phyloP scores from a whole-genome alignment of 306 rosid genomes.

The Abrus precatorius region DNA sequence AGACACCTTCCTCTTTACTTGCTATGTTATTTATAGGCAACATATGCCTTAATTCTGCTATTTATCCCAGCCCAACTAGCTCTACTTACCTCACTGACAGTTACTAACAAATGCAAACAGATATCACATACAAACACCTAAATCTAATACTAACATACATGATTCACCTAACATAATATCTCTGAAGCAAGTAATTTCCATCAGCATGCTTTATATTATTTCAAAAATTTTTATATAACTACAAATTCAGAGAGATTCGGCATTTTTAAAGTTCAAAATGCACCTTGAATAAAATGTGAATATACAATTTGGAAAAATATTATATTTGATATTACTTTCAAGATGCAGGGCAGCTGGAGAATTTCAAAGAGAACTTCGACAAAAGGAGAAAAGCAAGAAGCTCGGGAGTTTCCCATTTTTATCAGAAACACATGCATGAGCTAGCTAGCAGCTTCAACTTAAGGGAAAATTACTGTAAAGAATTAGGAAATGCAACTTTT shows the following conservation, averaged over 20 bases:
- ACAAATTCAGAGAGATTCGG: slow-evolving; percentile 17
- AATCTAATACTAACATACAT: too few species aligned
- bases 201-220: neutral
- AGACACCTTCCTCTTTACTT: too few species aligned
- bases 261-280: slow-evolving; percentile 22
- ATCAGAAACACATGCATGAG: neutral
- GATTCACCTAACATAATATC: neutral
- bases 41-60: too few species aligned
- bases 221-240: neutral
- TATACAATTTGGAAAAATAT: neutral
- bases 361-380: slow-evolving; percentile 28
- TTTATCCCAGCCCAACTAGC: too few species aligned
- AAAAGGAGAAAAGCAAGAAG: neutral
- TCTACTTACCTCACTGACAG: too few species aligned
- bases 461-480: neutral
- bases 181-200: slow-evolving; percentile 1
- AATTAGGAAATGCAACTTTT: slow-evolving; percentile 40
- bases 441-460: slow-evolving; percentile 33
- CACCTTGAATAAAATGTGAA: neutral
- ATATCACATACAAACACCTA: too few species aligned
- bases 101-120: too few species aligned
- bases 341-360: slow-evolving; percentile 6
- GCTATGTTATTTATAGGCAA: too few species aligned
- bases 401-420: neutral
- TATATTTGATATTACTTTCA: slow-evolving; percentile 19